Evolutionary conservation across 1,284 basidiomycete species (phyloP).

Genomic region (Amylostereum areolatum): DNA sequence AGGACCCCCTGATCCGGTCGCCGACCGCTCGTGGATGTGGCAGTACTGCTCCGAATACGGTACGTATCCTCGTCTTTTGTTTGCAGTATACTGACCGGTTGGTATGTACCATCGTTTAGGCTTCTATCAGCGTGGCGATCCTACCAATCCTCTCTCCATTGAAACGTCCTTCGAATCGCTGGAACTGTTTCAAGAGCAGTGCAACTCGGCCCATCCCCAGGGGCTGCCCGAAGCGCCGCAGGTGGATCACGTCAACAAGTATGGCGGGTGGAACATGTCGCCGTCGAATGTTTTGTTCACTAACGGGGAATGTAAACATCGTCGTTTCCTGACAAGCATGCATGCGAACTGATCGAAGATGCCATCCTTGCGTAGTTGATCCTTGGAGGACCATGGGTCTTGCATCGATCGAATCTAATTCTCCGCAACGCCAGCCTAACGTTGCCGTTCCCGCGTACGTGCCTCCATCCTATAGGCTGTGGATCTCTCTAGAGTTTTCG

Average conservation of each 20-base stretch:
- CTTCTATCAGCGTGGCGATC: constrained; percentile 36
- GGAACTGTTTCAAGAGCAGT: constrained; percentile 37
- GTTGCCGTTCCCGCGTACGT: constrained; percentile 33
- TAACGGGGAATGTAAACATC: constrained; percentile 41
- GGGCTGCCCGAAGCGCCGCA: constrained; percentile 35
- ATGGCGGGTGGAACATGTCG: constrained; percentile 46
- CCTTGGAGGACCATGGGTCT: constrained; percentile 50
- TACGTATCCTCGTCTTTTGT: too few relatives aligned
- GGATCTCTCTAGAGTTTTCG: too few relatives aligned
- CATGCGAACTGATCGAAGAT: too few relatives aligned
- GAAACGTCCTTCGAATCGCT: constrained; percentile 40
- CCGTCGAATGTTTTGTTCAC: constrained; percentile 42
- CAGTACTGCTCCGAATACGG: constrained; percentile 49
- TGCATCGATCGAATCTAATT: constrained; percentile 40
- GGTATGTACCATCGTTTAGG: too few relatives aligned
- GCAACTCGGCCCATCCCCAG: constrained; percentile 31
- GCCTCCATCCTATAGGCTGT: too few relatives aligned
- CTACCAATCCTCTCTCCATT: constrained; percentile 38
- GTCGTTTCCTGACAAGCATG: too few relatives aligned
- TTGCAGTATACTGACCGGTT: too few relatives aligned
- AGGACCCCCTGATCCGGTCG: constrained; percentile 33
- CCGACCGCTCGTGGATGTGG: constrained; percentile 44
- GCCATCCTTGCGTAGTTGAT: constrained; percentile 38
- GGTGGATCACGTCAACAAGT: constrained; percentile 39
- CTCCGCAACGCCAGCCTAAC: constrained; percentile 35